Base-by-base conservation (phyloP, 2,329 filamentous ascomycete species). In the Ascochyta viciae-villosae region DNA sequence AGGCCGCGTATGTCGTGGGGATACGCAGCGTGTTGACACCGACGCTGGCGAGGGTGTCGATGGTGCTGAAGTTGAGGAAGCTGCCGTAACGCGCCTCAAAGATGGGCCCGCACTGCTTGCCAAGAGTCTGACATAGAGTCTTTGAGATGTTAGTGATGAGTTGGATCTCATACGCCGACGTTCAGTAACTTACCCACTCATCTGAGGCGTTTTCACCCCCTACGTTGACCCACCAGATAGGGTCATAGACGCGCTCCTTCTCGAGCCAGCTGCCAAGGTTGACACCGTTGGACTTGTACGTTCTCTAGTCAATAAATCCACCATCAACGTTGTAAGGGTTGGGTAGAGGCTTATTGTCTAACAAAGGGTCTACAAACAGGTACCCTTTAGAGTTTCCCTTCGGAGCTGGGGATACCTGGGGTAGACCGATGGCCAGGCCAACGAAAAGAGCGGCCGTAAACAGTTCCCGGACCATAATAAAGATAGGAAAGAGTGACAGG, bases 21-120 rank as follows among this genome's bases (percentile, higher is more conserved):
- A 76, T 75, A 7, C 73, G 66, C 19, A 76, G 64, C 4, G 65
- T 65, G 50, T 71, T 74, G 42, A 76, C 60, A 12, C 69, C 70
- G 6, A 62, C 60, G 8, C 60, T 60, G n/a, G 68, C 75, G 19
- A 74, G 60, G 29, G 61, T 54, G 45, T 76, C 72, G 43, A 76
- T 73, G 24, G 63, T 63, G 1, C 57, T 41, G 9, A 64, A 64
- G 27, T 62, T 73, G 38, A 73, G 57, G 45, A 62, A 74, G 7
- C 67, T 61, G 10, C 59, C 64, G 53, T 73, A 74, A 10, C 68
- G 61, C 1, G 57, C 46, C 42, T 74, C 70, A 1, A 74, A 48
- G 8, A 71, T 62, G 4, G 61, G 61, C 3, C 65, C 65, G 44
- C 72, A 74, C 26, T 63, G 49, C 8, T 51, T 22, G n/a, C 73